Evolutionary conservation across 2,329 filamentous ascomycete species (phyloP).

Genomic region (Exophiala viscosa): DNA sequence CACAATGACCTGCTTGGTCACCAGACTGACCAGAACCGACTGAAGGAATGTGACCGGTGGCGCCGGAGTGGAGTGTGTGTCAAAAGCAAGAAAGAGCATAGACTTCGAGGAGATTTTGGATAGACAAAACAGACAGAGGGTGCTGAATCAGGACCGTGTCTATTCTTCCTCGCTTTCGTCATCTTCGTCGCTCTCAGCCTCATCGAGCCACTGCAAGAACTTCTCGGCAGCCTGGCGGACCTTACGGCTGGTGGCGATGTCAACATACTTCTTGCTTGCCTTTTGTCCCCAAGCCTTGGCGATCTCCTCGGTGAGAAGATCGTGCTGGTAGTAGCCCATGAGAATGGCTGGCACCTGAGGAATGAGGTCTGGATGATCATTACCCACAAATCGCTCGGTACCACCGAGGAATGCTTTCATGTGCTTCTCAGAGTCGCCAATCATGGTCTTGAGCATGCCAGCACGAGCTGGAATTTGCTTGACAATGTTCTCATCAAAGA

Average conservation of each 20-base stretch:
- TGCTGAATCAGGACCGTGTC: background rate
- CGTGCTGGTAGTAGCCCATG: slow-evolving; percentile 83
- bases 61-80: slow-evolving; percentile 17
- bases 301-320: slow-evolving; percentile 82
- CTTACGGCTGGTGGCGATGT: slow-evolving; percentile 84
- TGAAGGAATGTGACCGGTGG: slow-evolving; percentile 11
- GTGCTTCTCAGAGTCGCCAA: slow-evolving; percentile 79
- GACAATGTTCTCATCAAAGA: slow-evolving; percentile 87
- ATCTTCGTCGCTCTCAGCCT: slow-evolving; percentile 67
- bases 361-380: slow-evolving; percentile 75
- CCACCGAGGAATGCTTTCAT: slow-evolving; percentile 94
- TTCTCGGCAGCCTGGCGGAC: slow-evolving; percentile 91
- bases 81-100: background rate
- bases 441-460: slow-evolving; percentile 84
- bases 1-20: background rate
- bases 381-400: slow-evolving; percentile 84
- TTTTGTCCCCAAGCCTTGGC: slow-evolving; percentile 88
- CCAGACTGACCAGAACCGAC: background rate
- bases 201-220: slow-evolving; percentile 91
- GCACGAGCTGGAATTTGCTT: slow-evolving; percentile 82
- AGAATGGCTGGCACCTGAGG: slow-evolving; percentile 79
- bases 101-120: too few species aligned
- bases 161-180: slow-evolving; percentile 21
- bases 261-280: slow-evolving; percentile 98
- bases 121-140: background rate